Conservation (phyloP, 2,329 filamentous ascomycete genomes). For the Akanthomyces dipterigenus region DNA sequence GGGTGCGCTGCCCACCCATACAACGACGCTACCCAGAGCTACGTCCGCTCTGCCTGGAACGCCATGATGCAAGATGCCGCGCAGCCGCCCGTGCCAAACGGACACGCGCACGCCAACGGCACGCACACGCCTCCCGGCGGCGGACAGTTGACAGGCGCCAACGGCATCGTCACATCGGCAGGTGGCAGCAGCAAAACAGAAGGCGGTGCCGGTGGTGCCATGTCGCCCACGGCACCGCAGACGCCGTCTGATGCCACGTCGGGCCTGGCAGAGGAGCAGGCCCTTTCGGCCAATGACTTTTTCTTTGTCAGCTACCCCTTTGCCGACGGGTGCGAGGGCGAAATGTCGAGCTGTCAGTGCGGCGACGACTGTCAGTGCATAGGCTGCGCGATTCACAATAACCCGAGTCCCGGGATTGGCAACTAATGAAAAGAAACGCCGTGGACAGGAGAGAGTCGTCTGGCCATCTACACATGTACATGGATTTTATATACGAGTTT, state of each 20-base stretch:
- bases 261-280: conserved; percentile 42
- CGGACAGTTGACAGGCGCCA: conserved; percentile 7
- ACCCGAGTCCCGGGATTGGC: conserved; percentile 16
- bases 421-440: conserved; percentile 10
- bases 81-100: background rate
- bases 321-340: conserved; percentile 40
- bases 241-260: conserved; percentile 43
- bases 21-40: conserved; percentile 53
- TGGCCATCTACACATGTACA: background rate
- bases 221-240: conserved; percentile 34
- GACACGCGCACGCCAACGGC: background rate
- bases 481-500: background rate
- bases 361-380: conserved; percentile 54
- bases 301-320: conserved; percentile 53
- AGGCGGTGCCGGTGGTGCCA: too few species aligned
- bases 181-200: conserved; percentile 19
- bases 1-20: conserved; percentile 63
- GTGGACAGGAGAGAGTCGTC: background rate
- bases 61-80: conserved; percentile 32
- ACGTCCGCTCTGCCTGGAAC: conserved; percentile 42
- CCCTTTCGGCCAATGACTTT: conserved; percentile 45
- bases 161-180: conserved; percentile 8
- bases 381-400: conserved; percentile 48
- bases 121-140: conserved; percentile 11
- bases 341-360: conserved; percentile 46